Conservation (phyloP, 2,329 filamentous ascomycete genomes). For the Cladophialophora bantiana region DNA sequence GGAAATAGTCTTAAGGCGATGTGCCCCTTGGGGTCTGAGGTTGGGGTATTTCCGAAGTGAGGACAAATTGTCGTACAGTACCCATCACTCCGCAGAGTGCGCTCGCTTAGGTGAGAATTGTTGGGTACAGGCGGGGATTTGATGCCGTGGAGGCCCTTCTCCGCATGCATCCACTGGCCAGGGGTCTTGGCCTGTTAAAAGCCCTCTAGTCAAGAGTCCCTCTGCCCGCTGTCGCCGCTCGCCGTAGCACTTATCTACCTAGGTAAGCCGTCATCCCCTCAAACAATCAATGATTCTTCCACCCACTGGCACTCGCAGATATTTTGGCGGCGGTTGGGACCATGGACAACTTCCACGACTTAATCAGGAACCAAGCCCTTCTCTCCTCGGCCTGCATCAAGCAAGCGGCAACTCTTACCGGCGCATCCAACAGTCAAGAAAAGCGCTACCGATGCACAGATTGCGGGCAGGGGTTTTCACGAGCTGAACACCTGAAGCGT, state of each 20-base stretch:
- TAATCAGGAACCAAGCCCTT: slow-evolving; percentile 33
- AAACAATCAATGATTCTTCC: neutral
- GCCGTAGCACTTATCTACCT: slow-evolving; percentile 13
- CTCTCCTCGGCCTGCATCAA: slow-evolving; percentile 32
- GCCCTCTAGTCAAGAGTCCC: neutral
- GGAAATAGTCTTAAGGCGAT: too few relatives aligned
- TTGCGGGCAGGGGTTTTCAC: slow-evolving; percentile 55
- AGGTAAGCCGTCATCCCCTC: slow-evolving; percentile 9
- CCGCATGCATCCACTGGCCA: neutral
- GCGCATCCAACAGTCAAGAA: slow-evolving; percentile 39
- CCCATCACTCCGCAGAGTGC: too few relatives aligned
- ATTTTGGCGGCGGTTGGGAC: neutral
- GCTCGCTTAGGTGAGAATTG: neutral
- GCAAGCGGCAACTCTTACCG: slow-evolving; percentile 13
- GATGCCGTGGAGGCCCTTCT: neutral
- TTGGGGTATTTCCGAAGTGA: too few relatives aligned
- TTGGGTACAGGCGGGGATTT: neutral
- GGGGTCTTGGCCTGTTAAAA: too few relatives aligned
- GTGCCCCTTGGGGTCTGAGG: too few relatives aligned
- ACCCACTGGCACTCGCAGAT: neutral
- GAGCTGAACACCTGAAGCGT: slow-evolving; percentile 57
- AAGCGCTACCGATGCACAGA: slow-evolving; percentile 53
- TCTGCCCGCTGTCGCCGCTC: neutral
- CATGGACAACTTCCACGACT: slow-evolving; percentile 36
- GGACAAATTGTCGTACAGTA: too few relatives aligned